These are phyloP conservation scores for Vigna unguiculata DNA, from an alignment of 306 rosid species.

Conservation along the genomic window DNA sequence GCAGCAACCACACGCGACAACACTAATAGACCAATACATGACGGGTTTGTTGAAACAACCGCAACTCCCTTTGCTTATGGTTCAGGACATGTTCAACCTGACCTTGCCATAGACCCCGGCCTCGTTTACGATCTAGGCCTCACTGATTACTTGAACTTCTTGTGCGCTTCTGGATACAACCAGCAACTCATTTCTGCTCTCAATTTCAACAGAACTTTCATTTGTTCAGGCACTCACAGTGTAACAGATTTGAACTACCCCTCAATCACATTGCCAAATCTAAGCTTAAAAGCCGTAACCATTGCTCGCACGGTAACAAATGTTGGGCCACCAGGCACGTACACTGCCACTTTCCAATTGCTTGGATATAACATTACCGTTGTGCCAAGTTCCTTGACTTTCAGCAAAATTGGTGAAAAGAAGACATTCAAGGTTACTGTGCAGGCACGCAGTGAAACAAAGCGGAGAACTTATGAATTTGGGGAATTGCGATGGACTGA, in stretches of 20 bases:
- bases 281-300: neutral
- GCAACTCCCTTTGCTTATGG: constrained; percentile 7
- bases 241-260: constrained; percentile 45
- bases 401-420: constrained; percentile 10
- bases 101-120: neutral
- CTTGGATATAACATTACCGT: constrained; percentile 9
- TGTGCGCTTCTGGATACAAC: constrained; percentile 40
- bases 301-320: constrained; percentile 40
- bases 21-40: neutral
- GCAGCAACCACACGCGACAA: constrained; percentile 1
- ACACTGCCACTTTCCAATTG: neutral
- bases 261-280: constrained; percentile 43
- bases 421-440: constrained; percentile 37
- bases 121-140: neutral
- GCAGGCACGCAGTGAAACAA: constrained; percentile 27
- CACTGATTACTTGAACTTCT: neutral
- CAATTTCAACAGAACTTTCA: constrained; percentile 19
- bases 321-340: constrained; percentile 39
- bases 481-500: constrained; percentile 39
- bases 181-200: constrained; percentile 30
- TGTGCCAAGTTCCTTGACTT: constrained; percentile 35
- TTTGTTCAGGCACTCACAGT: constrained; percentile 9
- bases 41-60: neutral
- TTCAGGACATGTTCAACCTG: neutral
- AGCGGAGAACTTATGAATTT: neutral